Evolutionary conservation across 257 asterid genomes (phyloP), one percentile per base, ranked within the genome.

Genomic region (Ilex aquifolium): DNA sequence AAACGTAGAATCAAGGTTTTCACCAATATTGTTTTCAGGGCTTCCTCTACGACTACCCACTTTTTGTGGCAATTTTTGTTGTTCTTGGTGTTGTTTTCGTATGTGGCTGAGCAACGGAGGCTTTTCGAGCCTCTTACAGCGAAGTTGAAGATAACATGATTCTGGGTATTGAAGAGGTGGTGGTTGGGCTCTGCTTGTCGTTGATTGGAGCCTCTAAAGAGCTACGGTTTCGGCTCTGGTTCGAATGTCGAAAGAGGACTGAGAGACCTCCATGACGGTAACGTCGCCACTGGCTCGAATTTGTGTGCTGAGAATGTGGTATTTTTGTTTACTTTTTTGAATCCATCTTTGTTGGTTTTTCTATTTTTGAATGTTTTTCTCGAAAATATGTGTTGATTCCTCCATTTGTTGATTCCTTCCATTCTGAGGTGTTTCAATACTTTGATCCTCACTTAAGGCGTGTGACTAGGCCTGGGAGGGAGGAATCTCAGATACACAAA

Each of bases 181-280:
- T 42, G 40, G 56, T 21, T 65, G 13, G 48, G 76, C 56, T 52
- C 64, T 7, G 61, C 58, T 27, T 56, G 74, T 36, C 50, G 80
- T 9, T 14, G 57, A 57, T 16, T 78, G 80, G 2, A 72, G 84
- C 67, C 86, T 83, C 31, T 77, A 91, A 12, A 89, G 84, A 3
- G 93, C 85, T 68, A 89, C 83, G 82, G 91, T 81, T 79, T 81
- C 83, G 58, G 95, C 84, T 56, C 91, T 85, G 7, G 95, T 86
- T 13, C 85, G 90, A 2, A 85, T 95, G 16, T 95, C 97, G 53
- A 82, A 80, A 44, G 76, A 62, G 15, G 83, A 68, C 57, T 81
- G 85, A 0, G 87, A 70, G 54, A 67, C 76, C 10, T 88, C 95
- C 80, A 66, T 79, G 10, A 82, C 75, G 14, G 83, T 80, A 2